Base-by-base conservation (phyloP, 1,139 yeast genomes). In the Magnusiomyces suaveolens region DNA sequence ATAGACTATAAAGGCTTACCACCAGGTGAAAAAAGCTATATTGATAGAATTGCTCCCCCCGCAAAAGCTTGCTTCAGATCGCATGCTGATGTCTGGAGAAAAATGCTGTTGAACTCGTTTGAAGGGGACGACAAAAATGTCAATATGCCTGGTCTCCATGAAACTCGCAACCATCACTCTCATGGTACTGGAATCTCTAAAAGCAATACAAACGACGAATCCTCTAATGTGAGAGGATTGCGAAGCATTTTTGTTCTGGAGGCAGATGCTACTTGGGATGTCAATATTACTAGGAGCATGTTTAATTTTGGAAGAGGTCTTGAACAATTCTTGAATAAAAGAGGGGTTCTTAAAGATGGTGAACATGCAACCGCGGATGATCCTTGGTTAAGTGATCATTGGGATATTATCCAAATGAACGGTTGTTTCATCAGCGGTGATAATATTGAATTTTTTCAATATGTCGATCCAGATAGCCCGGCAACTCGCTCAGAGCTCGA, bases 1-100 rank as follows among this genome's bases (percentile, higher is more conserved):
- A 46, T 52, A 36, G 33, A 53, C 21, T 46, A 41, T 24, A 43
- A 53, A 20, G 60, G 60, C 2, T 43, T 59, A 24, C 56, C 61
- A 6, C 60, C 61, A 1, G 12, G 33, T 29, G 33, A 29, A 29
- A 24, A 53, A n/a, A 55, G 57, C 2, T 25, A 48, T 4, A 46
- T 43, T 10, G 47, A 32, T 12, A 38, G 10, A 16, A 41, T 51
- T 39, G 21, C 29, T 2, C 12, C 21, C 4, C 53, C 52, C 21
- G 52, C 48, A 12, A 14, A 39, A 8, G 51, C 54, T 3, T 51
- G 54, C 18, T 48, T 14, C 33, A 26, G 54, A 21, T 50, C 54
- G 1, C 54, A 51, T 26, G 54, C 50, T 10, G 29, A 51, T 26
- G 38, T 51, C 10, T 51, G 54, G 54, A 52, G 38, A 18, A 29